Percentiles rank a stretch among this genome's conserved stretches.
Conservation (phyloP, 139 green algal species). For the Tetraselmis striata region DNA sequence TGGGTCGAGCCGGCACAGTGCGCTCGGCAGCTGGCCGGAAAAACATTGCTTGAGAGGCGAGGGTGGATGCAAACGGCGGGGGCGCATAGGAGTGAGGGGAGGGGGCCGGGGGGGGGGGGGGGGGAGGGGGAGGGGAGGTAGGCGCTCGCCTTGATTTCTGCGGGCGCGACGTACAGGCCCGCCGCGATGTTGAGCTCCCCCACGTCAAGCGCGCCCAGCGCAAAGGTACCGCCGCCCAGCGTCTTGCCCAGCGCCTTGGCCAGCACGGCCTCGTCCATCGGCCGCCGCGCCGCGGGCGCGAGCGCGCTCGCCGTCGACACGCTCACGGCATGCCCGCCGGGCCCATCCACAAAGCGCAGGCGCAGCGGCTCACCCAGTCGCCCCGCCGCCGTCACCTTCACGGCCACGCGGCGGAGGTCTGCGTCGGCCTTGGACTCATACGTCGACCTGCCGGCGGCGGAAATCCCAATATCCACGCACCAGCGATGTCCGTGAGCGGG, state of each 20-base stretch:
- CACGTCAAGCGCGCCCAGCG: not conserved
- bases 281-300: slow-evolving; percentile 18
- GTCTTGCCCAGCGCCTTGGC: slow-evolving; percentile 41
- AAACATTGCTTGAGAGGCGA: too few relatives aligned
- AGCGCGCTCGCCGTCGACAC: slow-evolving; percentile 15
- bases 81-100: too few relatives aligned
- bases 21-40: too few relatives aligned
- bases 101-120: too few relatives aligned
- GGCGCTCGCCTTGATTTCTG: slow-evolving; percentile 45
- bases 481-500: too few relatives aligned
- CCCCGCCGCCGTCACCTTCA: slow-evolving; percentile 35
- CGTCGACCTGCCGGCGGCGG: slow-evolving; percentile 1
- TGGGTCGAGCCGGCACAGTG: too few relatives aligned
- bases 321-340: slow-evolving; percentile 17
- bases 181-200: not conserved
- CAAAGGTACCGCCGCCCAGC: slow-evolving; percentile 33
- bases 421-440: slow-evolving; percentile 35
- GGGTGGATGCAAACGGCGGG: too few relatives aligned
- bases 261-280: slow-evolving; percentile 36
- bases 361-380: slow-evolving; percentile 31
- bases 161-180: slow-evolving; percentile 57
- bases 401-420: slow-evolving; percentile 27
- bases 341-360: slow-evolving; percentile 18
- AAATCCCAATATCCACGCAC: too few relatives aligned
- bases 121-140: too few relatives aligned